phyloP scores from a whole-genome alignment of 768 basidiomycete genomes.

The Lactarius indigo region DNA sequence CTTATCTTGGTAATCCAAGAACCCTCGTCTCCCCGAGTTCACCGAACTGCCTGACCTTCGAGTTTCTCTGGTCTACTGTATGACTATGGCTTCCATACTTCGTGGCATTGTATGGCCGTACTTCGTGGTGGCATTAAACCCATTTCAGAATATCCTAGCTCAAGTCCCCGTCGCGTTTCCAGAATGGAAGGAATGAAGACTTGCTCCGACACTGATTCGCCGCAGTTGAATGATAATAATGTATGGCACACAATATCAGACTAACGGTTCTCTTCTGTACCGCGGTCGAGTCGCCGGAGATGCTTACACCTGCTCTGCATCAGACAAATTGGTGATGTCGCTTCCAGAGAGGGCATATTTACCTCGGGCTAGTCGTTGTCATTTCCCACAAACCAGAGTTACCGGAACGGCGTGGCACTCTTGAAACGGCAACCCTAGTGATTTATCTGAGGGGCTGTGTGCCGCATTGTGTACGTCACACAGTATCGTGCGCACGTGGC shows the following conservation, averaged over 20 bases:
- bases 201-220: not conserved
- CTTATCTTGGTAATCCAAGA: not conserved
- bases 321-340: not conserved
- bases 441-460: not conserved
- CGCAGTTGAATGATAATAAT: not conserved
- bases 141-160: not conserved
- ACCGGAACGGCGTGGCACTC: not conserved
- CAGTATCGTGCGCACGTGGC: not conserved
- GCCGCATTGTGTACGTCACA: not conserved
- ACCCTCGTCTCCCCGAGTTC: not conserved
- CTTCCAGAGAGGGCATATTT: not conserved
- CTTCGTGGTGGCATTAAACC: not conserved
- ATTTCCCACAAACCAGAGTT: not conserved
- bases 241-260: not conserved
- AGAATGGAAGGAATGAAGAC: not conserved
- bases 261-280: not conserved
- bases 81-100: not conserved
- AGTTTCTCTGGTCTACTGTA: not conserved
- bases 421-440: not conserved
- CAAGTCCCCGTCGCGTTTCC: not conserved
- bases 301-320: not conserved
- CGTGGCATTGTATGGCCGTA: not conserved
- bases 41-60: not conserved
- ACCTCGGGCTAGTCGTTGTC: no score
- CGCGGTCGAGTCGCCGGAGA: not conserved